Base-by-base conservation (phyloP, 768 basidiomycete species). In the Cystofilobasidium capitatum region DNA sequence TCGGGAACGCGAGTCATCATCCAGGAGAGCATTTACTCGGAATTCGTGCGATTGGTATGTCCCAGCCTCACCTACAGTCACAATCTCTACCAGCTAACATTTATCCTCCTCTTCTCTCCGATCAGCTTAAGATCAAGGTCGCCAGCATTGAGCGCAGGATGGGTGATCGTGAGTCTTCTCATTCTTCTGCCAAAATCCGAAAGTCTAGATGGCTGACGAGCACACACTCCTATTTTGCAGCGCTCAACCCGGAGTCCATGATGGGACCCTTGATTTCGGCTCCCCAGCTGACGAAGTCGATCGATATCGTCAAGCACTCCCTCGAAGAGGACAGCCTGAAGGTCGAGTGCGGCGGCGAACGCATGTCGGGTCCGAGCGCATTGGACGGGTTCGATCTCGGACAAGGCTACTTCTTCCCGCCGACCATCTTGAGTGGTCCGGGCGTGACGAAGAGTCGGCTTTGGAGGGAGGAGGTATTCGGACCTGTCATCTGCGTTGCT, bases 401-500 rank as follows among this genome's bases (percentile, higher is more conserved):
- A 7, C 74, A 75, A 49, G 90, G 90, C 58, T 81, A 80, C 70
- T 92, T 91, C 78, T 89, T 85, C 77, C 82, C 88, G 5, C 90
- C 90, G 0, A 92, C 90, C 0, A 80, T 92, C 39, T 82, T 92
- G 65, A 74, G 79, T 0, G 81, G 62, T 10, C n/a, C 84, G 62
- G 81, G 88, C 17, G 77, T 78, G 35, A 76, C 79, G 0, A 78
- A 82, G 39, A 85, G 87, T 70, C 82, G 83, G 57, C 75, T 90
- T 31, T 91, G 89, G 88, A 78, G 82, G 72, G 89, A 91, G 76
- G 89, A 91, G 75, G 80, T 90, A 16, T 91, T 91, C 72, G 89
- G 89, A 1, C 89, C 89, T 0, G 88, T 90, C n/a, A 84, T 90
- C 1, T 83, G 88, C 3, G 81, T 86, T 45, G 84, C 81, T 62